Base-by-base conservation (phyloP, 352 stramenopile species). In the Globisporangium cylindrosporum region DNA sequence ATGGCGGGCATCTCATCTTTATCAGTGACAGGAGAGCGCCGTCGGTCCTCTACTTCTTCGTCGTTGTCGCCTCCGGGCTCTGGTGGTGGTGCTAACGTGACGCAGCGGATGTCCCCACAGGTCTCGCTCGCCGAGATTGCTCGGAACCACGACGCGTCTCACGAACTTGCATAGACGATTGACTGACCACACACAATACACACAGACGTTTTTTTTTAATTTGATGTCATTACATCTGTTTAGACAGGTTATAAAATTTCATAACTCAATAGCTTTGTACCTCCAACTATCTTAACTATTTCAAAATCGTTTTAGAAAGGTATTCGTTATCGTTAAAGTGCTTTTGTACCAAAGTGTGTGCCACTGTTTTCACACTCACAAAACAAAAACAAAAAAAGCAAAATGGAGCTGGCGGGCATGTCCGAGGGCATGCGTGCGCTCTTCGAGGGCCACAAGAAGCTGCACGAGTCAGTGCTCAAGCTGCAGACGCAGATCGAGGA, bases 401-500 rank as follows among this genome's bases (percentile, higher is more conserved):
- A 27, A 32, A 67, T 80, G 63, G 70, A 58, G 48, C 65, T 57
- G 4, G 59, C 43, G 46, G 48, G 49, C 12, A 62, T 90, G 49
- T 92, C 86, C 15, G 77, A 93, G 38, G 88, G 90, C 66, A 89
- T 94, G 83, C 62, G 76, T 55, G 63, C 80, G 73, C 86, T 95
- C 43, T 78, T 89, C 48, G 84, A 93, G 32, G 83, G 76, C 20
- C 81, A 95, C 72, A 77, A 77, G 48, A 83, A 86, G 59, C 69
- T 90, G 34, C 83, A 95, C 66, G 88, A 95, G 54, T 79, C 78
- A 2, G 74, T 92, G 15, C 68, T 92, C 61, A 82, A 82, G 60
- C 55, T 93, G 9, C 83, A 95, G 66, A 20, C 71, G 32, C 88
- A 93, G 74, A 93, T 95, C 60, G 80, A 91, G 49, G 88, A 94